These are phyloP conservation scores for Gloeostereum incarnatum DNA, from an alignment of 768 basidiomycete species.

Conservation along the genomic window DNA sequence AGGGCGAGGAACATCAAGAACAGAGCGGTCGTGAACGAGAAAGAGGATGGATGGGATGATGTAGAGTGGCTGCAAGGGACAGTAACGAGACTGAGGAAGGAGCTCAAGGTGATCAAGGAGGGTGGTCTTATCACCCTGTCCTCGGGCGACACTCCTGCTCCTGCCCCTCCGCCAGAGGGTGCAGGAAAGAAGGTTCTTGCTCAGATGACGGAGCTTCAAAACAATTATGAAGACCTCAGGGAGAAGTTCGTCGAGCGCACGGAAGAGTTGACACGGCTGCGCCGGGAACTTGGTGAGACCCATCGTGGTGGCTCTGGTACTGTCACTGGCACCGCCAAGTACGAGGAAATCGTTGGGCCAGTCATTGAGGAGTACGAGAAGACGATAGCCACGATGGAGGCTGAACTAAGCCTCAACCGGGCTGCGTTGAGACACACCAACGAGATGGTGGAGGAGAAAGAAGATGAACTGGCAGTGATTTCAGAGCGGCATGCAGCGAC, in stretches of 20 bases:
- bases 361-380: conserved; percentile 99
- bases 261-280: conserved; percentile 74
- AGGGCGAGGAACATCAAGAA: conserved; percentile 98
- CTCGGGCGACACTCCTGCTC: conserved; percentile 18
- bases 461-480: conserved; percentile 62
- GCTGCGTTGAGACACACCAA: conserved; percentile 87
- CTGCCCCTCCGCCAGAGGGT: conserved; percentile 31
- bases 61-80: conserved; percentile 91
- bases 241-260: conserved; percentile 84
- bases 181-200: conserved; percentile 69
- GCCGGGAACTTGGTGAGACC: conserved; percentile 70
- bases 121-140: conserved; percentile 22
- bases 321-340: conserved; percentile 62
- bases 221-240: conserved; percentile 77
- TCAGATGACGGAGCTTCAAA: conserved; percentile 78
- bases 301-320: conserved; percentile 58
- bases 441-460: conserved; percentile 88
- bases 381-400: conserved; percentile 91
- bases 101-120: conserved; percentile 74
- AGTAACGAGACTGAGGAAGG: conserved; percentile 77
- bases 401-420: conserved; percentile 78
- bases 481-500: conserved; percentile 66
- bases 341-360: conserved; percentile 91
- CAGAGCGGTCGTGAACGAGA: conserved; percentile 82
- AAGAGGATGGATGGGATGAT: conserved; percentile 98